Percentiles rank a stretch among this genome's conserved stretches.
phyloP scores from a whole-genome alignment of 2,329 filamentous ascomycete genomes.

The Microsporum audouinii region DNA sequence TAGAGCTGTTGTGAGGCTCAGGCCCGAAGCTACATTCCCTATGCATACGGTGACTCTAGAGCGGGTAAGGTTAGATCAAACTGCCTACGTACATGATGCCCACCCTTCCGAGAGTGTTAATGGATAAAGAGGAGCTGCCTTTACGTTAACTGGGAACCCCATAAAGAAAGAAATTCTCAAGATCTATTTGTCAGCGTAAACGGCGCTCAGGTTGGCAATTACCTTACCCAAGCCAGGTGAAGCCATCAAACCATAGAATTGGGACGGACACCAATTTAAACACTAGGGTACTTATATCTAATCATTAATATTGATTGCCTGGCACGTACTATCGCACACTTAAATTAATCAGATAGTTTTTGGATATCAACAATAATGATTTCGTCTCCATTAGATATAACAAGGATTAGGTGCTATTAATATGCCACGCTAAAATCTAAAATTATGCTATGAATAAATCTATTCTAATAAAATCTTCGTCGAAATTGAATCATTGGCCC shows the following conservation, averaged over 20 bases:
- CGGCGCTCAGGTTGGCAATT: neutral
- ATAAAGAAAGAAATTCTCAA: neutral
- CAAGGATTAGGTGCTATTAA: too few relatives aligned
- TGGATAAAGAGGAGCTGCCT: neutral
- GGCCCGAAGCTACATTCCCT: neutral
- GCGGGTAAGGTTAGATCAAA: neutral
- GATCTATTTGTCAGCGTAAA: neutral
- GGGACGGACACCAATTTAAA: neutral
- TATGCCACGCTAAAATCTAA: neutral
- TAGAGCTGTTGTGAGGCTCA: neutral
- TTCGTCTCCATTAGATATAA: too few relatives aligned
- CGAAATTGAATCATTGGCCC: neutral
- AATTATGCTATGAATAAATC: neutral
- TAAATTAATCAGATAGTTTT: too few relatives aligned
- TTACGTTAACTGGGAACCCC: neutral
- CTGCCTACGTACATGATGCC: neutral
- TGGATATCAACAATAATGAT: too few relatives aligned
- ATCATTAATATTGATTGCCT: too few relatives aligned
- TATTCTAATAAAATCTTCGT: neutral
- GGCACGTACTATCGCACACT: too few relatives aligned
- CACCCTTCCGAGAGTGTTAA: neutral
- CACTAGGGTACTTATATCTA: neutral
- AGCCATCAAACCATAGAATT: neutral
- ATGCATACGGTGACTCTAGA: neutral
- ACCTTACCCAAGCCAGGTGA: neutral